Percentiles rank a stretch among this genome's conserved stretches.
phyloP scores from a whole-genome alignment of 1,139 yeast genomes.

The Geotrichum australiense region DNA sequence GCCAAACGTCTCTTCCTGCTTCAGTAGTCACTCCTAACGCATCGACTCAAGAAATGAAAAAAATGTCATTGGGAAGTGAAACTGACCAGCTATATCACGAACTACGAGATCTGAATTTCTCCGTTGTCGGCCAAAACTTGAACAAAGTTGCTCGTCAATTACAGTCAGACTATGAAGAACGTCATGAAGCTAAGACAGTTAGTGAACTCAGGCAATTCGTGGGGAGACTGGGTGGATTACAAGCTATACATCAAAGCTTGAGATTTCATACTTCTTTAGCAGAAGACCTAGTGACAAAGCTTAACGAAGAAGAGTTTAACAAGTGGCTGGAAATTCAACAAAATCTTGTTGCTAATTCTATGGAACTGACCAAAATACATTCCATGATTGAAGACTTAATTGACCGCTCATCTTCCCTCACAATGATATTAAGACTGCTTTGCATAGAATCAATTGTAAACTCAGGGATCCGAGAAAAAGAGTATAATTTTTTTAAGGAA shows the following conservation, averaged over 20 bases:
- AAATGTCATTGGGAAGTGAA: constrained; percentile 33
- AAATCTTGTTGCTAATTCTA: constrained; percentile 51
- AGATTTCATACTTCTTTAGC: constrained; percentile 73
- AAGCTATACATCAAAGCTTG: constrained; percentile 59
- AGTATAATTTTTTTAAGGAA: constrained; percentile 43
- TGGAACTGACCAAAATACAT: constrained; percentile 51
- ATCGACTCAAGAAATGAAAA: constrained; percentile 24
- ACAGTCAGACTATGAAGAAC: constrained; percentile 60
- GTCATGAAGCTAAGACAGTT: constrained; percentile 53
- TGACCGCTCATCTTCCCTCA: constrained; percentile 37
- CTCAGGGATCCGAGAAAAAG: constrained; percentile 59
- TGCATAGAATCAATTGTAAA: constrained; percentile 52
- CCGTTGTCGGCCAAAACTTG: constrained; percentile 66
- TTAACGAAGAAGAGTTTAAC: constrained; percentile 47
- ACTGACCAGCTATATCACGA: constrained; percentile 41
- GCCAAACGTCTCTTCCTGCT: constrained; percentile 39
- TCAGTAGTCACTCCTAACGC: constrained; percentile 25
- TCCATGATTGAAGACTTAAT: constrained; percentile 45
- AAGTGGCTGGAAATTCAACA: constrained; percentile 64
- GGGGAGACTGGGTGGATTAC: constrained; percentile 58
- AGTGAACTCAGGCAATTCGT: constrained; percentile 68
- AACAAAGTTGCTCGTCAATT: constrained; percentile 65
- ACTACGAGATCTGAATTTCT: constrained; percentile 65
- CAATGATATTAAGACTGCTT: constrained; percentile 43
- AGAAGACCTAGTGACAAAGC: constrained; percentile 53